These are phyloP conservation scores for Apocynum venetum DNA, from an alignment of 257 asterid species.

Conservation along the genomic window DNA sequence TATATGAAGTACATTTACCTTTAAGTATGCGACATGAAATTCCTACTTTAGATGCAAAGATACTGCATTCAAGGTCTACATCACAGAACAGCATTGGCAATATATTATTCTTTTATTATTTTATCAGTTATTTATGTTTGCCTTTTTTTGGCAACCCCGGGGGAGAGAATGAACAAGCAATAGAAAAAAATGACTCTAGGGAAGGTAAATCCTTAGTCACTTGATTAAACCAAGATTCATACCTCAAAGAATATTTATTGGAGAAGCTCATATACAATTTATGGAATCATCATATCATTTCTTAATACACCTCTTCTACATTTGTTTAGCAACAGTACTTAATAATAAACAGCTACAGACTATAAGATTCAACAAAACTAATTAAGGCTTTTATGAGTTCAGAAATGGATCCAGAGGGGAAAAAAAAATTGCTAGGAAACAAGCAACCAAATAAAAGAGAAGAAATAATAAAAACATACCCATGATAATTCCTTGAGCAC, in stretches of 20 bases:
- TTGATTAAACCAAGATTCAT: not conserved
- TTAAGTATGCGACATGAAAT: not conserved
- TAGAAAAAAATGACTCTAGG: not conserved
- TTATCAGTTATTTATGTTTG: not conserved
- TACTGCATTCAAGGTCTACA: not conserved
- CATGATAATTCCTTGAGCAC: constrained; percentile 72
- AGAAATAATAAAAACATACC: constrained; percentile 31
- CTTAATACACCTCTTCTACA: not conserved
- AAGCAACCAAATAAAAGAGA: not conserved
- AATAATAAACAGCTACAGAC: not conserved
- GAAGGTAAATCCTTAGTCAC: not conserved
- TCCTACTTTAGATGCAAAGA: not conserved
- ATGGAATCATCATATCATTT: not conserved
- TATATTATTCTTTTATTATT: not conserved
- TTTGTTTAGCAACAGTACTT: not conserved
- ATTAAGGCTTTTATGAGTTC: not conserved
- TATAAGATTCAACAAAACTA: not conserved
- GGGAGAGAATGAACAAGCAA: not conserved
- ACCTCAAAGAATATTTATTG: not conserved
- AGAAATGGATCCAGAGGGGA: not conserved
- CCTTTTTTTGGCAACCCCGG: not conserved
- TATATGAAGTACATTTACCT: not conserved
- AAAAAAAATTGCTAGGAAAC: not conserved
- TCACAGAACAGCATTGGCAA: not conserved
- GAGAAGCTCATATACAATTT: not conserved